Conservation (phyloP, 2,329 filamentous ascomycete genomes). For the Penicillium nordicum region DNA sequence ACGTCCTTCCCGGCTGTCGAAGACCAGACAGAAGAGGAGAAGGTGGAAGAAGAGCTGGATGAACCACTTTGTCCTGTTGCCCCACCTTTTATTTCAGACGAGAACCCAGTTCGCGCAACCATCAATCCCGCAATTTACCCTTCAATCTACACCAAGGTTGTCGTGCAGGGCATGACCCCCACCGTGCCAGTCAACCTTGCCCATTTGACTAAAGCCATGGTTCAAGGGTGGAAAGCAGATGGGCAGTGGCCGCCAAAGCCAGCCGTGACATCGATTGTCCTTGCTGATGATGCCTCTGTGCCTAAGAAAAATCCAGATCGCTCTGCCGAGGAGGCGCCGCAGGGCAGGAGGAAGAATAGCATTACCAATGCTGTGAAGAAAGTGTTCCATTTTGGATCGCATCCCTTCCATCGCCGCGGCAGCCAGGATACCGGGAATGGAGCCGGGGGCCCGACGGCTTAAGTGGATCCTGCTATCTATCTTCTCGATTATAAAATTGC, state of each 20-base stretch:
- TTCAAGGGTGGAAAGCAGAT: slow-evolving; percentile 87
- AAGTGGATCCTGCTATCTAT: background rate
- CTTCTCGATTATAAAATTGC: slow-evolving; percentile 2
- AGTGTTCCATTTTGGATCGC: slow-evolving; percentile 35
- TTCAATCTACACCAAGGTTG: slow-evolving; percentile 85
- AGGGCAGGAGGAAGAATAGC: slow-evolving; percentile 30
- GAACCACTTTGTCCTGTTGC: slow-evolving; percentile 69
- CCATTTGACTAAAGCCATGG: slow-evolving; percentile 76
- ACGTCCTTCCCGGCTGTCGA: slow-evolving; percentile 20
- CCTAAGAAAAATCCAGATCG: slow-evolving; percentile 16
- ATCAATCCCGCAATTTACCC: slow-evolving; percentile 72
- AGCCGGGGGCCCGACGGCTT: slow-evolving; percentile 4
- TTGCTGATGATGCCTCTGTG: slow-evolving; percentile 28
- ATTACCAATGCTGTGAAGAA: slow-evolving; percentile 43
- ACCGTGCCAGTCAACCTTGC: slow-evolving; percentile 82
- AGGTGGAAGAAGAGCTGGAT: slow-evolving; percentile 36
- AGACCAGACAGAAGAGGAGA: slow-evolving; percentile 31
- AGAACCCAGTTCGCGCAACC: slow-evolving; percentile 71
- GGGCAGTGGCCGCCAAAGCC: slow-evolving; percentile 83
- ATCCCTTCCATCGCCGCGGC: slow-evolving; percentile 40
- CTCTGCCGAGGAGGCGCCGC: slow-evolving; percentile 14
- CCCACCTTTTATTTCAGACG: slow-evolving; percentile 66
- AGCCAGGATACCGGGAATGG: slow-evolving; percentile 14
- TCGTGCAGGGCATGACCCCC: slow-evolving; percentile 74
- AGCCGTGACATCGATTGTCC: slow-evolving; percentile 32